Conservation (phyloP, 495 filamentous ascomycete species). For the Annulohypoxylon bovei region DNA sequence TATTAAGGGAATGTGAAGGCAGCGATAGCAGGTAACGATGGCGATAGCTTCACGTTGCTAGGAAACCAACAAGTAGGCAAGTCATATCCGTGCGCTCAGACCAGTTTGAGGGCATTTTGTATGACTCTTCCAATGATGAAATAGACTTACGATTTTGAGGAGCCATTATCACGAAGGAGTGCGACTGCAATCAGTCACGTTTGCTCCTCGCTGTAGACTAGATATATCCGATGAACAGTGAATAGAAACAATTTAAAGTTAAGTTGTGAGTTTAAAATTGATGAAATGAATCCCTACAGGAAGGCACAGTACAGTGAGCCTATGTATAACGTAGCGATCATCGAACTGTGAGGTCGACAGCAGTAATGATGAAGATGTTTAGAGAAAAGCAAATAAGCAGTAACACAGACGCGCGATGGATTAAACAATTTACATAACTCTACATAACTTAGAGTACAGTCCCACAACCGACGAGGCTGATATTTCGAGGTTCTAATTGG, state of each 20-base stretch:
- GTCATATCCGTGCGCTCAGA: no score
- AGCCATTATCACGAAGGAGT: slow-evolving; percentile 35
- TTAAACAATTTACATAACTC: not conserved
- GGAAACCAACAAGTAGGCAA: not conserved
- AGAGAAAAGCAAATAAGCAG: slow-evolving; percentile 3
- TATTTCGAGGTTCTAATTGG: not conserved
- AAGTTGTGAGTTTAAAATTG: not conserved
- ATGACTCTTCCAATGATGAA: not conserved
- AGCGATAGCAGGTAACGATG: not conserved
- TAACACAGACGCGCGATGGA: slow-evolving; percentile 16
- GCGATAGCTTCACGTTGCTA: not conserved
- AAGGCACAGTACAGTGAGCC: not conserved
- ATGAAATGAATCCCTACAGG: not conserved
- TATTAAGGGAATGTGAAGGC: not conserved
- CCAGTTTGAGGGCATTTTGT: no score
- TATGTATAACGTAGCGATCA: not conserved
- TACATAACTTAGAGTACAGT: not conserved
- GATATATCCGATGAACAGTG: not conserved
- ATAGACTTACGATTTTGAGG: slow-evolving; percentile 44
- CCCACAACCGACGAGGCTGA: slow-evolving; percentile 2
- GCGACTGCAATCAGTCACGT: slow-evolving; percentile 14
- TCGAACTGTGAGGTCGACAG: not conserved
- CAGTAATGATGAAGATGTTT: slow-evolving; percentile 10
- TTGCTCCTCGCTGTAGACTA: not conserved
- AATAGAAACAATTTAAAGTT: not conserved